phyloP scores from a whole-genome alignment of 257 asterid genomes.

The Solanum tarapatanum region DNA sequence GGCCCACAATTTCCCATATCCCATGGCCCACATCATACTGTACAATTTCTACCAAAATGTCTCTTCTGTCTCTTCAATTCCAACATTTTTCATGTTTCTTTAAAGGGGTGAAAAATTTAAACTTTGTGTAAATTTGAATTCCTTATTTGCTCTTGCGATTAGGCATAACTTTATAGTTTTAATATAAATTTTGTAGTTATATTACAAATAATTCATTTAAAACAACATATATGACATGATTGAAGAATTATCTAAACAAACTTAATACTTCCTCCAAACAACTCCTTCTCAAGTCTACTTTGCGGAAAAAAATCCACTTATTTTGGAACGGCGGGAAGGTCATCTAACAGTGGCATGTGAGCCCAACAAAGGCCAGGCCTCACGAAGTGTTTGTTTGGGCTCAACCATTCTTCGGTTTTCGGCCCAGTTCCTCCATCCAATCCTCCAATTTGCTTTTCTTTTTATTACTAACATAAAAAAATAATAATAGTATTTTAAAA shows the following conservation, averaged over 20 bases:
- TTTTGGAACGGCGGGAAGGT: neutral
- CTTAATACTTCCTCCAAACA: neutral
- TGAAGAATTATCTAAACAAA: neutral
- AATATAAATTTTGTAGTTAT: too few relatives aligned
- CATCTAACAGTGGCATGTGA: neutral
- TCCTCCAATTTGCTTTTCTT: neutral
- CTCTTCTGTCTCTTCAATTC: constrained; percentile 17
- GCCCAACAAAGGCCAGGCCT: neutral
- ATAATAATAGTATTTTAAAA: too few relatives aligned
- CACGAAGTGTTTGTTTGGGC: neutral
- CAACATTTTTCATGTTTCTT: constrained; percentile 5
- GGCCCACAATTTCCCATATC: neutral
- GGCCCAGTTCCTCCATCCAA: neutral
- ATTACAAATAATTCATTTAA: too few relatives aligned
- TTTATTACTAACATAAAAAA: too few relatives aligned
- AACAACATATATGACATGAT: neutral
- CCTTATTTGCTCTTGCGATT: neutral
- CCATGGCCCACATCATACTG: constrained; percentile 1
- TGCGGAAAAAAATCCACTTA: neutral
- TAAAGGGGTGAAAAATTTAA: neutral
- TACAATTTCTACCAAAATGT: neutral
- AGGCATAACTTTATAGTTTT: neutral
- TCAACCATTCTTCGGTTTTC: neutral
- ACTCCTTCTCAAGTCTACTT: too few relatives aligned
- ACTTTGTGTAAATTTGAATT: neutral